phyloP scores from a whole-genome alignment of 2,329 filamentous ascomycete species.

The Fusarium nelsonii region DNA sequence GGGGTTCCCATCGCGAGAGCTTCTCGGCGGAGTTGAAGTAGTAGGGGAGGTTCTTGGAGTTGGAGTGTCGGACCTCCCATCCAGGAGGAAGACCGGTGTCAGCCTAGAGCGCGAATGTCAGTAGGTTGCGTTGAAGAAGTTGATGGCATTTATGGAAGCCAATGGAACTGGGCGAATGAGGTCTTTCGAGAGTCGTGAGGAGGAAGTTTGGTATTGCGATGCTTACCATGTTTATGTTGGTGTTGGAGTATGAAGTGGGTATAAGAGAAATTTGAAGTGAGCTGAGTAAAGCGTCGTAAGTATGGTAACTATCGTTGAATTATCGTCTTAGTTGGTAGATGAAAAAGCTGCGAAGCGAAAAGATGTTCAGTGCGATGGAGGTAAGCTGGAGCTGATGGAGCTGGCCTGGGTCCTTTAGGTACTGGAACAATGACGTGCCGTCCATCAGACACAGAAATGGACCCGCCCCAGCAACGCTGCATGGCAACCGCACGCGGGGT shows the following conservation, averaged over 20 bases:
- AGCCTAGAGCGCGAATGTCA: slow-evolving; percentile 58
- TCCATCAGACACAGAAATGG: slow-evolving; percentile 12
- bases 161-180: neutral
- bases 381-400: slow-evolving; percentile 40
- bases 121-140: neutral
- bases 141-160: neutral
- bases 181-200: neutral
- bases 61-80: slow-evolving; percentile 98
- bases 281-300: neutral
- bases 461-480: slow-evolving; percentile 22
- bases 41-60: slow-evolving; percentile 98
- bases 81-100: slow-evolving; percentile 84
- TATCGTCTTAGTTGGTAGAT: slow-evolving; percentile 13
- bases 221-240: slow-evolving; percentile 35
- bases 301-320: neutral
- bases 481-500: slow-evolving; percentile 38
- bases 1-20: slow-evolving; percentile 95
- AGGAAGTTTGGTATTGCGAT: neutral
- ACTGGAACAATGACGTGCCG: slow-evolving; percentile 45
- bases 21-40: slow-evolving; percentile 93
- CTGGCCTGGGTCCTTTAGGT: slow-evolving; percentile 8
- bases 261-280: neutral
- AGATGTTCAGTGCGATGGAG: slow-evolving; percentile 19
- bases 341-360: slow-evolving; percentile 19
- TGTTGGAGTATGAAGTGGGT: slow-evolving; percentile 11